Conservation (phyloP, 352 stramenopile genomes). For the Phytophthora macrochlamydospora region DNA sequence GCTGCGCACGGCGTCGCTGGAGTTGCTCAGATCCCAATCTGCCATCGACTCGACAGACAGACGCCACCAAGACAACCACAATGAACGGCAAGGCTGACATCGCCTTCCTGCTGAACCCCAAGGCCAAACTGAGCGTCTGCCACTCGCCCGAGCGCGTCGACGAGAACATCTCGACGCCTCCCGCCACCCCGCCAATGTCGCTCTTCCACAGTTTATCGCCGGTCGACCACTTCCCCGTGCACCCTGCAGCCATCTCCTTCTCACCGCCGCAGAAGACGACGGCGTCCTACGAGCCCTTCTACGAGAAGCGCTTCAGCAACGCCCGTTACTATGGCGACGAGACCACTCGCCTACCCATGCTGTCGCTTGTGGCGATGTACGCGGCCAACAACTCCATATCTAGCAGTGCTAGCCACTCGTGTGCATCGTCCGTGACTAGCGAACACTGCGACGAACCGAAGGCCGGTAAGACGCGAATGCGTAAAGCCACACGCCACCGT, state of each 20-base stretch:
- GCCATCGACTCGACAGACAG: slow-evolving; percentile 3
- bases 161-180: slow-evolving; percentile 11
- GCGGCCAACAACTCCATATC: slow-evolving; percentile 11
- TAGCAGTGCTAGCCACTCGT: slow-evolving; percentile 1
- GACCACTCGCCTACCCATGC: slow-evolving; percentile 13
- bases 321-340: slow-evolving; percentile 15
- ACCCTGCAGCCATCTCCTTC: slow-evolving; percentile 11
- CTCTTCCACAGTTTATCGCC: slow-evolving; percentile 20
- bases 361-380: slow-evolving; percentile 26
- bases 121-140: slow-evolving; percentile 10
- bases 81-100: slow-evolving; percentile 36
- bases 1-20: slow-evolving; percentile 1
- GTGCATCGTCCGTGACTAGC: slow-evolving; percentile 8
- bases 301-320: slow-evolving; percentile 20
- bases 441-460: slow-evolving; percentile 10
- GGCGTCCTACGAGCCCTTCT: slow-evolving; percentile 20
- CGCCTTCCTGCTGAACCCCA: slow-evolving; percentile 40
- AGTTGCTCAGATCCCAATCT: slow-evolving; percentile 13
- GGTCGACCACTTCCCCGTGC: slow-evolving; percentile 14
- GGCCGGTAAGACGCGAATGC: slow-evolving; percentile 20
- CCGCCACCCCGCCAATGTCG: slow-evolving; percentile 19
- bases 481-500: slow-evolving; percentile 59
- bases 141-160: background rate
- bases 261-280: slow-evolving; percentile 29
- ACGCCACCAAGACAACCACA: background rate